Evolutionary conservation across 306 rosid genomes (phyloP), one percentile per base, ranked within the genome.

Genomic region (Inga laurina): DNA sequence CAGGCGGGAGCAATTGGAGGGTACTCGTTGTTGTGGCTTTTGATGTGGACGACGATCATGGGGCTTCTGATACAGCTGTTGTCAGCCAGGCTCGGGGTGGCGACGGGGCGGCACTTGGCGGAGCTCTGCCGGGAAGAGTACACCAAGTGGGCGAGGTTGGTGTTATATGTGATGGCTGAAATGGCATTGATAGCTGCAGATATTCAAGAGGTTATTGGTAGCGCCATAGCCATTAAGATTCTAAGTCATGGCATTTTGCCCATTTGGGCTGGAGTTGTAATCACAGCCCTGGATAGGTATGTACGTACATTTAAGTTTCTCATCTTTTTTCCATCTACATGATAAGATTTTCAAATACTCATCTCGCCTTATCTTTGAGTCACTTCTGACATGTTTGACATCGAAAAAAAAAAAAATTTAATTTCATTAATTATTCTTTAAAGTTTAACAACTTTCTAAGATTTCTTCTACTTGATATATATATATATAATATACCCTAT

Each of bases 181-280:
- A 3, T 88, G 86, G 94, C 97, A 24, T 69, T 92, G 85, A 89
- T 92, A 76, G 97, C 91, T 22, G 97, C 97, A 52, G 97, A 92
- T 82, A 92, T 92, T 82, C 94, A 92, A 68, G 97, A 92, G 88
- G 97, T 92, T 21, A 92, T 92, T 79, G 97, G 97, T 2, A 92
- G 97, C 85, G 97, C 97, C 72, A 92, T 92, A 86, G 97, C 97
- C 72, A 70, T 92, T 10, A 92, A 84, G 88, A 92, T 92, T 76
- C 90, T 92, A 16, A 92, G 94, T 75, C 88, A 86, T 84, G 94
- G 97, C 3, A 0, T 92, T 73, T 68, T 92, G 81, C 94, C 97
- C 24, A 92, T 92, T 69, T 92, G 97, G 97, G 94, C 89, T 30
- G 97, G 97, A 78, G 97, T 90, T 4, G 68, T 92, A 2, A 90